These are phyloP conservation scores for Wickerhamiella galacta DNA, from an alignment of 805 yeast genomes.

Conservation along the genomic window DNA sequence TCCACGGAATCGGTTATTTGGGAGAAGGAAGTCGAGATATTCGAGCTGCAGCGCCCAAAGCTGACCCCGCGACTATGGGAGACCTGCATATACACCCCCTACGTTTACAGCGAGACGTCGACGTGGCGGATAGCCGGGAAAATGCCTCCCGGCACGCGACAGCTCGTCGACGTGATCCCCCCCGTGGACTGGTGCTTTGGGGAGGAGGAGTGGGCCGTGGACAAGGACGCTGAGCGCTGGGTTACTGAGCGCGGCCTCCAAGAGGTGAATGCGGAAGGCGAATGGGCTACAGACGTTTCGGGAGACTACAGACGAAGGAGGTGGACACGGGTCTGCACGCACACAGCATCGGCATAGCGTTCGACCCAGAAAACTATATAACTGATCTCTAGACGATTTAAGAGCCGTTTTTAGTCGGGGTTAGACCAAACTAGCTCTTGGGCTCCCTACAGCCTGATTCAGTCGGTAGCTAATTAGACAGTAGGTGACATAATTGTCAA, in stretches of 20 bases:
- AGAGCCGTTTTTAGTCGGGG: too few relatives aligned
- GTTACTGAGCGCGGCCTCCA: conserved; percentile 28
- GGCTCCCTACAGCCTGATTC: too few relatives aligned
- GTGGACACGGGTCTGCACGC: conserved; percentile 21
- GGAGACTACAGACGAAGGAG: conserved; percentile 28
- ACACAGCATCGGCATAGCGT: too few relatives aligned
- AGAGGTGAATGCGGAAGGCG: conserved; percentile 16
- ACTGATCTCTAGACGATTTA: too few relatives aligned
- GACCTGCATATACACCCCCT: conserved; percentile 38
- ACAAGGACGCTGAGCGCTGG: conserved; percentile 37
- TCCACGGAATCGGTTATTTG: conserved; percentile 53
- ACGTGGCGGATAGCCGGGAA: conserved; percentile 30
- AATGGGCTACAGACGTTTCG: conserved; percentile 26
- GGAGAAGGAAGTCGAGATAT: conserved; percentile 49
- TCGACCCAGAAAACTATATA: too few relatives aligned
- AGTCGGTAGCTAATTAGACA: too few relatives aligned
- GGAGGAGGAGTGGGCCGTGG: conserved; percentile 49
- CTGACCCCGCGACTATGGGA: conserved; percentile 45
- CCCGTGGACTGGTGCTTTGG: conserved; percentile 66
- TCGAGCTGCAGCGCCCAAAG: conserved; percentile 55
- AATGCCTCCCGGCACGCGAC: conserved; percentile 48
- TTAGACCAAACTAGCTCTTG: too few relatives aligned
- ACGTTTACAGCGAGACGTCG: conserved; percentile 37
- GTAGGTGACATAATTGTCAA: too few relatives aligned
- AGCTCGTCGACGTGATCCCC: conserved; percentile 39